These are phyloP conservation scores for Sclerotiophoma versabilis DNA, from an alignment of 2,329 filamentous ascomycete genomes.

Conservation along the genomic window DNA sequence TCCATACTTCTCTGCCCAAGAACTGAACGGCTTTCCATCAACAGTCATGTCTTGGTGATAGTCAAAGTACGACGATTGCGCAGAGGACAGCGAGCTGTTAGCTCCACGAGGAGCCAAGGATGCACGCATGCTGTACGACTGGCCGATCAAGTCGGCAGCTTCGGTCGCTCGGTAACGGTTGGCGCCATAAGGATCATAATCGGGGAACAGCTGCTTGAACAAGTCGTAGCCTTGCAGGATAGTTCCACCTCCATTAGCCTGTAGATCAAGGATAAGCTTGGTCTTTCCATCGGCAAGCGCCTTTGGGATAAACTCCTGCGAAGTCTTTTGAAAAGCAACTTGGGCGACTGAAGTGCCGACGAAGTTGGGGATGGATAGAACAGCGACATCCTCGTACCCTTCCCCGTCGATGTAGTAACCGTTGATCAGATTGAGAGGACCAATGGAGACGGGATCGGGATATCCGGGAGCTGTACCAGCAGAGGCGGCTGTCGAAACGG, in stretches of 20 bases:
- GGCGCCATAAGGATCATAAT: slow-evolving; percentile 58
- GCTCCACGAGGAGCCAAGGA: slow-evolving; percentile 40
- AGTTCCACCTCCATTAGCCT: slow-evolving; percentile 65
- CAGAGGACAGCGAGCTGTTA: slow-evolving; percentile 49
- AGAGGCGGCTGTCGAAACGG: slow-evolving; percentile 18
- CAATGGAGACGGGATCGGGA: slow-evolving; percentile 50
- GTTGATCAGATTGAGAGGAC: slow-evolving; percentile 52
- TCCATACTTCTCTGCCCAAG: slow-evolving; percentile 54
- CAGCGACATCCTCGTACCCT: slow-evolving; percentile 55
- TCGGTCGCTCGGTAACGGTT: slow-evolving; percentile 60
- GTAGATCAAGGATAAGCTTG: slow-evolving; percentile 67
- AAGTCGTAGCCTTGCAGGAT: slow-evolving; percentile 67
- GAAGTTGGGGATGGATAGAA: slow-evolving; percentile 54
- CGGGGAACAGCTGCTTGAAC: slow-evolving; percentile 65
- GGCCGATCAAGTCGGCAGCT: slow-evolving; percentile 54
- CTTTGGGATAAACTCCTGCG: slow-evolving; percentile 51
- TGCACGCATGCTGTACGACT: slow-evolving; percentile 47
- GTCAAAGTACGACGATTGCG: slow-evolving; percentile 55
- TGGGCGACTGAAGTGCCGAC: slow-evolving; percentile 33
- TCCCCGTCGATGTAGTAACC: slow-evolving; percentile 55
- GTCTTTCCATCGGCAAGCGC: slow-evolving; percentile 61
- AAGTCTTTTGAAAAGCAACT: slow-evolving; percentile 49
- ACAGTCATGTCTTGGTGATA: slow-evolving; percentile 57
- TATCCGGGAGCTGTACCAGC: slow-evolving; percentile 50
- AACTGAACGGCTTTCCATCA: slow-evolving; percentile 59